phyloP scores from a whole-genome alignment of 768 basidiomycete genomes.

The Cantharellus anzutake region DNA sequence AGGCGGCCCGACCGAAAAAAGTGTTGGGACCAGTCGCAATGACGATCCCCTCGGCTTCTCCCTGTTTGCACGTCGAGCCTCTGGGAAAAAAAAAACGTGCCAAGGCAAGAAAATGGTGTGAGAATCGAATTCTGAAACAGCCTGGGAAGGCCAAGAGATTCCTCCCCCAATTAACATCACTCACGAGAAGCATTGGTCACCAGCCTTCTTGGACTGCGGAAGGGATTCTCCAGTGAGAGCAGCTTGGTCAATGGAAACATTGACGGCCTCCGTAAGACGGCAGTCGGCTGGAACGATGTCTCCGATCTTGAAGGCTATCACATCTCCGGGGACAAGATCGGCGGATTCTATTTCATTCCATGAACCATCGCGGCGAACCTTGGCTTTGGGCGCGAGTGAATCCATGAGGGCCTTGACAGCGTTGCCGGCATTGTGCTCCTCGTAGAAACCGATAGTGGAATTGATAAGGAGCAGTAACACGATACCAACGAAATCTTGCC shows the following conservation, averaged over 20 bases:
- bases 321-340: conserved; percentile 83
- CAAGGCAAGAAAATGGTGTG: neutral
- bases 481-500: conserved; percentile 97
- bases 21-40: conserved; percentile 97
- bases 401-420: conserved; percentile 99
- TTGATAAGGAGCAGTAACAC: conserved; percentile 80
- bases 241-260: conserved; percentile 96
- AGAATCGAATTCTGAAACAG: conserved; percentile 7
- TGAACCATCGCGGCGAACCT: conserved; percentile 64
- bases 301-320: conserved; percentile 97
- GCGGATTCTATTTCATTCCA: conserved; percentile 89
- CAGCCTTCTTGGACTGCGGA: conserved; percentile 77
- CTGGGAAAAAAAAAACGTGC: conserved; percentile 20
- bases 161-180: conserved; percentile 16
- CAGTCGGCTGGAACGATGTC: conserved; percentile 97
- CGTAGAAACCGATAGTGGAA: conserved; percentile 95
- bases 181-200: conserved; percentile 96
- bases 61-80: conserved; percentile 96
- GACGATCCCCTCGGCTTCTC: conserved; percentile 96
- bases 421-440: conserved; percentile 92
- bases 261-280: conserved; percentile 90
- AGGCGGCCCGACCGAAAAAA: conserved; percentile 97
- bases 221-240: conserved; percentile 96
- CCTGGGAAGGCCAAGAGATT: conserved; percentile 5
- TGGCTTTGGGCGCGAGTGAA: conserved; percentile 93